Percentiles rank a stretch among this genome's conserved stretches.
phyloP scores from a whole-genome alignment of 257 asterid genomes.

The Catharanthus roseus region DNA sequence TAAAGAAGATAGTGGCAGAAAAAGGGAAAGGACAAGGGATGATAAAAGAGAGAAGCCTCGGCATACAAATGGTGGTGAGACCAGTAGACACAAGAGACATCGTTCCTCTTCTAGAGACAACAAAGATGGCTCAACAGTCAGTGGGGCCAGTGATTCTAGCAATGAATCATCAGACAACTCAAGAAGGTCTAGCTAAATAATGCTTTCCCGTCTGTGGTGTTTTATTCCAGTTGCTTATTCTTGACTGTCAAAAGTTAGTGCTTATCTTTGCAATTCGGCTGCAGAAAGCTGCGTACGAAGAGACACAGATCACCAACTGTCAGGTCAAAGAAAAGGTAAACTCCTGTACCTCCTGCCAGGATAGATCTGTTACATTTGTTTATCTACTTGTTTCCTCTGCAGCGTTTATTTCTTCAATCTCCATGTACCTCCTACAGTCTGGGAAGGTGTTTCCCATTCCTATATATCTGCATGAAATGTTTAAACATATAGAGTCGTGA shows the following conservation, averaged over 20 bases:
- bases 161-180: conserved; percentile 73
- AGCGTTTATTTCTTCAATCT: not conserved
- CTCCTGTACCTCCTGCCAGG: not conserved
- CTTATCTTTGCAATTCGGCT: conserved; percentile 24
- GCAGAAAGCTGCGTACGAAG: conserved; percentile 66
- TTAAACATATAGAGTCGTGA: not conserved
- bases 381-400: not conserved
- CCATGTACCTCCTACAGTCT: not conserved
- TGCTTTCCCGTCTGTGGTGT: conserved; percentile 9
- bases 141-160: conserved; percentile 47
- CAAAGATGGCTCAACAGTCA: conserved; percentile 40
- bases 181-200: conserved; percentile 43
- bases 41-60: conserved; percentile 60
- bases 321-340: conserved; percentile 78
- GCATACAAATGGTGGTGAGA: conserved; percentile 49
- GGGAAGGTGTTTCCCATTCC: not conserved
- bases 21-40: conserved; percentile 46
- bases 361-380: not conserved
- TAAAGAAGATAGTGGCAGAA: conserved; percentile 46
- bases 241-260: not conserved
- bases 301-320: conserved; percentile 70
- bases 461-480: not conserved
- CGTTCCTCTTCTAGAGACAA: conserved; percentile 63
- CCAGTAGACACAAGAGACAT: conserved; percentile 56
- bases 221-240: conserved; percentile 13